Percentiles rank a stretch among this genome's conserved stretches.
phyloP scores from a whole-genome alignment of 2,329 filamentous ascomycete genomes.

The Penicillium sp. region DNA sequence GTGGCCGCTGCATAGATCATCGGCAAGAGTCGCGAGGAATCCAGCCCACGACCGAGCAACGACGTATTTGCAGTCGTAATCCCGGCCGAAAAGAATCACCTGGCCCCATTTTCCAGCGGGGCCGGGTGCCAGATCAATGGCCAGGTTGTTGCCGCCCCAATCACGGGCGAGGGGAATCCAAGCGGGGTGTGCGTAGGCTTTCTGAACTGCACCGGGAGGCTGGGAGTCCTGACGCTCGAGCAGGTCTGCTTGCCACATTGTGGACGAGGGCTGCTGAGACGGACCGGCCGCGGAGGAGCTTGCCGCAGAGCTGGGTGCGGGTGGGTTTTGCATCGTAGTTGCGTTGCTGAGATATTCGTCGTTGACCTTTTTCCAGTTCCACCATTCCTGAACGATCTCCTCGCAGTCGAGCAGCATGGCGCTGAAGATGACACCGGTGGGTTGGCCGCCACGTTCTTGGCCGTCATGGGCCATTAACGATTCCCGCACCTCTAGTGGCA shows the following conservation, averaged over 20 bases:
- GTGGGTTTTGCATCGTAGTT: constrained; percentile 51
- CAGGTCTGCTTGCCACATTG: constrained; percentile 80
- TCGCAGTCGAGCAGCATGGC: constrained; percentile 97
- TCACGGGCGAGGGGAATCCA: constrained; percentile 97
- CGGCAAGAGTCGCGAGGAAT: constrained; percentile 81
- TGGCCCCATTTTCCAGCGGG: constrained; percentile 92
- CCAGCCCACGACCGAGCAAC: constrained; percentile 87
- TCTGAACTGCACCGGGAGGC: constrained; percentile 81
- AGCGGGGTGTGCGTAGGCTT: constrained; percentile 85
- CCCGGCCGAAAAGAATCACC: constrained; percentile 91
- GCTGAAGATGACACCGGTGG: constrained; percentile 89
- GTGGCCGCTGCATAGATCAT: constrained; percentile 86
- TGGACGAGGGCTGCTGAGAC: constrained; percentile 55
- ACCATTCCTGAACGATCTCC: constrained; percentile 97
- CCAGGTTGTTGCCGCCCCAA: constrained; percentile 98
- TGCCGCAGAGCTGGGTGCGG: constrained; percentile 69
- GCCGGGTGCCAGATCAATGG: constrained; percentile 87
- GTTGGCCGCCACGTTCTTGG: constrained; percentile 89
- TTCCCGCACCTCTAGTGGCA: constrained; percentile 90
- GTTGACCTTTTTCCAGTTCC: constrained; percentile 92
- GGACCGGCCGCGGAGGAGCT: constrained; percentile 62
- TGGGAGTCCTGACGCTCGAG: constrained; percentile 83
- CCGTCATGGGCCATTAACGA: constrained; percentile 90
- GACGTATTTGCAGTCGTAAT: constrained; percentile 98
- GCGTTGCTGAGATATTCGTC: constrained; percentile 75